Evolutionary conservation across 495 filamentous ascomycete genomes (phyloP).

Genomic region (Hamigera avellanea): DNA sequence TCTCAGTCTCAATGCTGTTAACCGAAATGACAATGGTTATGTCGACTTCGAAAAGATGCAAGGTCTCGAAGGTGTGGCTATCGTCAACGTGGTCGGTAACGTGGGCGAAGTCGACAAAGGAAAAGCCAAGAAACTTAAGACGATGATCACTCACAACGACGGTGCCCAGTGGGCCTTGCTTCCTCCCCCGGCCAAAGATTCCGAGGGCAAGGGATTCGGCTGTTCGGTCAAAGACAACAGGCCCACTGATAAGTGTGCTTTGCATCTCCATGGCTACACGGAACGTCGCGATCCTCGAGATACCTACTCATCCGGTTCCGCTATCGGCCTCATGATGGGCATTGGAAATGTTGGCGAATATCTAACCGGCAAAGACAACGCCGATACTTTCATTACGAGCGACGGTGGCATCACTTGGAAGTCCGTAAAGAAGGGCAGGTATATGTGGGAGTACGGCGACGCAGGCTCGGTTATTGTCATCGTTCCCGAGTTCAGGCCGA

Average conservation of each 20-base stretch:
- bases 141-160: conserved; percentile 91
- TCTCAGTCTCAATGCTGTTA: conserved; percentile 63
- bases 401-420: conserved; percentile 89
- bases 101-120: conserved; percentile 46
- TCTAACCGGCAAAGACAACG: conserved; percentile 41
- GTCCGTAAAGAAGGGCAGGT: conserved; percentile 68
- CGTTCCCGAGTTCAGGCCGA: conserved; percentile 49
- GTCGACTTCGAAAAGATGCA: conserved; percentile 96
- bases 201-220: conserved; percentile 53
- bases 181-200: conserved; percentile 53
- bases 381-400: conserved; percentile 74
- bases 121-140: conserved; percentile 67
- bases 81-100: conserved; percentile 80
- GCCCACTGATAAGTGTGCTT: conserved; percentile 54
- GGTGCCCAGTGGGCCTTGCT: conserved; percentile 75
- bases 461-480: conserved; percentile 87
- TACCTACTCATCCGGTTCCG: conserved; percentile 77
- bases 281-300: conserved; percentile 69
- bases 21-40: conserved; percentile 60
- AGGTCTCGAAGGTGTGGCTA: conserved; percentile 75
- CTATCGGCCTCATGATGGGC: conserved; percentile 84
- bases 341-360: conserved; percentile 80
- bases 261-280: conserved; percentile 92
- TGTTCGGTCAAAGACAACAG: conserved; percentile 45
- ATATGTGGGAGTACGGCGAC: conserved; percentile 90